Conservation (phyloP, 768 basidiomycete species). For the Mrakia frigida region DNA sequence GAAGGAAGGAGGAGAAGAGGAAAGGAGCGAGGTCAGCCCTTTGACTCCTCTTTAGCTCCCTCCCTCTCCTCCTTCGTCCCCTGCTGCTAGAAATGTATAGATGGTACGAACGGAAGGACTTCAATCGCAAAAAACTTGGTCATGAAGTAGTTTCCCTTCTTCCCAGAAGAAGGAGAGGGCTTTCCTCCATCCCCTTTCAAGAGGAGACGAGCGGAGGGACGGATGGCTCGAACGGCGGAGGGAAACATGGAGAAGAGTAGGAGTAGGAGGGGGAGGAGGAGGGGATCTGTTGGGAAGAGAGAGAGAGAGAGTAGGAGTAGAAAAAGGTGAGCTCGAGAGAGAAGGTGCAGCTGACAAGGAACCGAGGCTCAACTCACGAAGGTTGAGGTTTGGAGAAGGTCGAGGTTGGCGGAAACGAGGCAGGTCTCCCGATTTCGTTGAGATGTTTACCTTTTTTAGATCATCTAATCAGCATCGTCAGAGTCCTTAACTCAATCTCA, state of each 20-base stretch:
- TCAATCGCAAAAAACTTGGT: slow-evolving; percentile 19
- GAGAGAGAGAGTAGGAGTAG: no score
- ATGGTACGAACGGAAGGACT: neutral
- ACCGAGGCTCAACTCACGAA: no score
- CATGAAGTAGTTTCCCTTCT: neutral
- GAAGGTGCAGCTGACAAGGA: no score
- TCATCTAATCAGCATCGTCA: no score
- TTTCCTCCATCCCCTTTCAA: no score
- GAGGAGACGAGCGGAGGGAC: neutral
- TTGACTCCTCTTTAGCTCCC: no score
- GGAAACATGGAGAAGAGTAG: slow-evolving; percentile 14
- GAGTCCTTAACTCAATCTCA: no score
- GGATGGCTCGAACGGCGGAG: neutral
- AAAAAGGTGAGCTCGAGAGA: no score
- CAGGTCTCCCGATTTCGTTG: no score
- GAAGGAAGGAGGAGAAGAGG: neutral
- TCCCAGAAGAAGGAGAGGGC: neutral
- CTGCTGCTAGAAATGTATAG: neutral
- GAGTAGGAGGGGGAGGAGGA: slow-evolving; percentile 9
- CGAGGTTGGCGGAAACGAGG: no score
- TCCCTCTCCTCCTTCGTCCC: neutral
- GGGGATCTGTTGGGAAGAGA: neutral
- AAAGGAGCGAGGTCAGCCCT: neutral
- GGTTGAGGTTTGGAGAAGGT: no score
- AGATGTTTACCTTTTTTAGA: no score